Percentiles rank a stretch among this genome's conserved stretches.
Conservation (phyloP, 352 stramenopile genomes). For the Phytophthora pinifolia region DNA sequence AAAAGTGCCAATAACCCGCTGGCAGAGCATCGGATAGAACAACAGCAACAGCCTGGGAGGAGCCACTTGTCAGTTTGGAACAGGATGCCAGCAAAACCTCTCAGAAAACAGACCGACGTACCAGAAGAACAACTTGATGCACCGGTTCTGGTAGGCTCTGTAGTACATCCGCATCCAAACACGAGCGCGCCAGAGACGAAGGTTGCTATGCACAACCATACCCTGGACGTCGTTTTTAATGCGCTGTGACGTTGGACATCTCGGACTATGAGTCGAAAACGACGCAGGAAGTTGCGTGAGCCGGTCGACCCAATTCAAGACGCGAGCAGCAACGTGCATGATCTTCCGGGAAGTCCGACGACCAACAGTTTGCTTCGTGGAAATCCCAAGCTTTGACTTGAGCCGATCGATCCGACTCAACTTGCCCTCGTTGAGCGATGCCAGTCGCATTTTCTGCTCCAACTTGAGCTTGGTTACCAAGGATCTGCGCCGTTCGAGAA, state of each 20-base stretch:
- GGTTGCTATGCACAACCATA: conserved; percentile 73
- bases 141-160: conserved; percentile 74
- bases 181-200: conserved; percentile 66
- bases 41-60: conserved; percentile 52
- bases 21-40: conserved; percentile 74
- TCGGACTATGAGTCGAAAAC: conserved; percentile 38
- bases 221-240: conserved; percentile 51
- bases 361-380: conserved; percentile 9
- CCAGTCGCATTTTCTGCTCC: conserved; percentile 27
- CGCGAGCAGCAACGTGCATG: conserved; percentile 13
- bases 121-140: conserved; percentile 78
- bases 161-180: conserved; percentile 75
- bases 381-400: conserved; percentile 23
- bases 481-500: conserved; percentile 32
- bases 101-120: conserved; percentile 10
- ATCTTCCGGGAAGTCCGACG: conserved; percentile 16
- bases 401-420: conserved; percentile 31
- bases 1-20: conserved; percentile 66
- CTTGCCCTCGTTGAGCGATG: conserved; percentile 3
- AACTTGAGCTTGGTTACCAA: conserved; percentile 49
- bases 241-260: conserved; percentile 54
- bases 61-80: conserved; percentile 1
- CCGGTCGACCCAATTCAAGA: conserved; percentile 23
- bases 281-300: conserved; percentile 48
- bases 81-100: background rate